Evolutionary conservation across 176 grass and related monocot species (phyloP).

Genomic region (Bromus sterilis): DNA sequence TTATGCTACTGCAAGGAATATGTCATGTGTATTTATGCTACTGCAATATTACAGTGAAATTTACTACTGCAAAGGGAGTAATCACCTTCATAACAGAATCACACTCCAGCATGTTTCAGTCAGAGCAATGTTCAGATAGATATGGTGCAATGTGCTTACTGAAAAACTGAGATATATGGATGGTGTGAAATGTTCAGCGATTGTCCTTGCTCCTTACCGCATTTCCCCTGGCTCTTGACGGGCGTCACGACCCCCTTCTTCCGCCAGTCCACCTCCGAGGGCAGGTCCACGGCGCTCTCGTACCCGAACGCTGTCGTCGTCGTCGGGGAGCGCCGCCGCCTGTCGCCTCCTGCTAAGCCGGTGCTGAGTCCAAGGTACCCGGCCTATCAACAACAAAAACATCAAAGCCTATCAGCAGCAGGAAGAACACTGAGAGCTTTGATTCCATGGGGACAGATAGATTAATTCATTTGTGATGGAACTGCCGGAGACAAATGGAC

Average conservation of each 20-base stretch:
- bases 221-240: conserved; percentile 80
- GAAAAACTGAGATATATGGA: no score
- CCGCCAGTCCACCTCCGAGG: conserved; percentile 69
- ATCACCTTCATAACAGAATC: no score
- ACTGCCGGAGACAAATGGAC: neutral
- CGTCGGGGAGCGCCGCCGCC: neutral
- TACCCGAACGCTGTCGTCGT: conserved; percentile 39
- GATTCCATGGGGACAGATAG: conserved; percentile 36
- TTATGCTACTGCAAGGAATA: no score
- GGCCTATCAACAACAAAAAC: neutral
- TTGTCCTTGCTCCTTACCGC: conserved; percentile 37
- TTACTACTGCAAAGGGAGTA: no score
- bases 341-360: neutral
- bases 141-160: no score
- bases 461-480: no score
- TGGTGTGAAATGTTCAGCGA: no score
- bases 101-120: no score
- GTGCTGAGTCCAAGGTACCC: conserved; percentile 43
- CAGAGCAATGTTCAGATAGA: no score
- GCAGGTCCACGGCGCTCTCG: conserved; percentile 25
- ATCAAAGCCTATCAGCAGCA: conserved; percentile 30
- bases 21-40: no score
- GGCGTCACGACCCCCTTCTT: conserved; percentile 69
- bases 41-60: no score
- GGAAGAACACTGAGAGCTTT: conserved; percentile 13